Percentiles rank a stretch among this genome's conserved stretches.
These are phyloP conservation scores for Brassica cretica DNA, from an alignment of 345 rosid genomes.

Conservation along the genomic window DNA sequence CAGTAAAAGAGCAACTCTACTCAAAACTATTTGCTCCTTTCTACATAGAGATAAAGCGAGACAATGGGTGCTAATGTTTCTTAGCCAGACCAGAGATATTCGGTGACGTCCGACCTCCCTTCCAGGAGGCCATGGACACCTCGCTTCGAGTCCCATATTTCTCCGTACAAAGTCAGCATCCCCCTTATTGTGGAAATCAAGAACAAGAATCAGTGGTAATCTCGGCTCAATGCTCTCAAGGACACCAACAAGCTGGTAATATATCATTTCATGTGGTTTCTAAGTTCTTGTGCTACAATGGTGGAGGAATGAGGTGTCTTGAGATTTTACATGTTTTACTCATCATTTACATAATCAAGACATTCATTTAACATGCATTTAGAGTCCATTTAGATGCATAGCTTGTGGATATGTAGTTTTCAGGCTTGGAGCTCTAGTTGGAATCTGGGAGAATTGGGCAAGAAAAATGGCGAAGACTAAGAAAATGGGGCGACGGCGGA, in stretches of 20 bases:
- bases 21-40: conserved; percentile 12
- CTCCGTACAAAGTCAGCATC: conserved; percentile 19
- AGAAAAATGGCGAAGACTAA: no score
- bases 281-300: conserved; percentile 3
- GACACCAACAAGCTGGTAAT: conserved; percentile 64
- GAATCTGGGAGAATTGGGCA: no score
- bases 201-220: conserved; percentile 59
- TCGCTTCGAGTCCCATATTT: conserved; percentile 12
- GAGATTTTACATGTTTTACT: no score
- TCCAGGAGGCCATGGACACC: conserved; percentile 26
- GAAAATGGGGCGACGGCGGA: no score
- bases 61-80: conserved; percentile 39
- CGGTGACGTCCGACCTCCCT: background rate
- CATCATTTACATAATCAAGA: no score
- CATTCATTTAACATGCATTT: no score
- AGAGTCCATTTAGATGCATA: no score
- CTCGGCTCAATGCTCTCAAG: conserved; percentile 54
- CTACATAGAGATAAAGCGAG: background rate
- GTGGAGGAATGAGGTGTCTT: background rate
- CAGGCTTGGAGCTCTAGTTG: no score
- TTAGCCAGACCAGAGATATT: conserved; percentile 9
- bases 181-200: conserved; percentile 46
- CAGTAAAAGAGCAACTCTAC: conserved; percentile 11
- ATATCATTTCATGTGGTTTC: background rate
- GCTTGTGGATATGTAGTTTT: no score